Evolutionary conservation across 768 basidiomycete species (phyloP), one percentile per base, ranked within the genome.

Genomic region (Termitomyces sp.): DNA sequence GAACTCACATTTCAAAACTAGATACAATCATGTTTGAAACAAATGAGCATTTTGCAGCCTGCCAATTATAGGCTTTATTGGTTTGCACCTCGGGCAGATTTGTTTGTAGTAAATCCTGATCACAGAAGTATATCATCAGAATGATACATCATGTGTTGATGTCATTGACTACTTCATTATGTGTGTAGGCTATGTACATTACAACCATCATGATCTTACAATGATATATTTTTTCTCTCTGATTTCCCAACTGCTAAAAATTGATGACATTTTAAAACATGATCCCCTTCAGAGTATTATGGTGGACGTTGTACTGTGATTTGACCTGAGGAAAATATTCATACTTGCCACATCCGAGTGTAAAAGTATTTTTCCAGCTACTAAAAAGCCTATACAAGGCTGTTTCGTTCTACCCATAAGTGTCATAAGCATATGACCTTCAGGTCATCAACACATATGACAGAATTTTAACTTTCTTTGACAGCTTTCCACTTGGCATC

Each of bases 71-170:
- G 89, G 13, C 77, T 91, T 33, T 92, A 91, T 68, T 89, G 88
- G 13, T 77, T 91, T 36, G 85, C 79, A 38, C 83, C 84, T 26
- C 79, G 81, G 60, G 72, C 82, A 20, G 82, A 83, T 61, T 75
- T 93, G 33, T 92, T 83, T 64, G 78, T 93, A 54, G 87, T 88
- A 26, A 92, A 93, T 71, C 89, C 91, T 18, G 86, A 88, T 66
- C 66, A 74, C 55, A 66, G 71, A 50, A 62, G 58, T 2, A 60
- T 47, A 35, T 62, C 65, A 48, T 68, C 68, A 36, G 60, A 56
- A 56, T 16, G 64, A 65, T 20, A 36, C 50, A 28, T 51, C 23
- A 10, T 68, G 57, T 57, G 50, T 12, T 47, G 53, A 55, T 55
- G 46, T 50, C 54, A 43, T 46, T n/a, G 33, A 49, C 28, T 5